Percentiles rank a stretch among this genome's conserved stretches.
These are phyloP conservation scores for Vitis hybrid DNA, from an alignment of 177 flowering plant genomes.

Conservation along the genomic window DNA sequence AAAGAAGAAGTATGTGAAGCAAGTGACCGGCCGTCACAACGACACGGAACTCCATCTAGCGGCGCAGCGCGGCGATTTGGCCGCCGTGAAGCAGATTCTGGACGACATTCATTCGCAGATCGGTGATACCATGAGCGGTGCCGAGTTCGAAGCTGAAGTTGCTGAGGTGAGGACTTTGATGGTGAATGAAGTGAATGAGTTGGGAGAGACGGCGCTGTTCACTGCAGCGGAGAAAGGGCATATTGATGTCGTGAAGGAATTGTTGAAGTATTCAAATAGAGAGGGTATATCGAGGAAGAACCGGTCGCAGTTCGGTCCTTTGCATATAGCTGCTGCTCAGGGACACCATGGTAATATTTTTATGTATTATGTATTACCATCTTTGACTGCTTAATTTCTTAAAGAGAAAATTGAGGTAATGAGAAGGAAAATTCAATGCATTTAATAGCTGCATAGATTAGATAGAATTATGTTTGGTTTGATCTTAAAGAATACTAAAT, in stretches of 20 bases:
- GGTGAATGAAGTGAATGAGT: conserved; percentile 64
- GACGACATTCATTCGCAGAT: conserved; percentile 45
- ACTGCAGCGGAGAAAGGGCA: conserved; percentile 59
- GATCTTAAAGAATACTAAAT: too few relatives aligned
- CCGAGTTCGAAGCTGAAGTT: conserved; percentile 50
- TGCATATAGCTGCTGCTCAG: conserved; percentile 57
- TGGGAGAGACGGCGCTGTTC: conserved; percentile 61
- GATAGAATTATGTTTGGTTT: too few relatives aligned
- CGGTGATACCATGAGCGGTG: conserved; percentile 41
- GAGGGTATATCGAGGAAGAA: conserved; percentile 47
- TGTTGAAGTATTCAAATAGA: conserved; percentile 48
- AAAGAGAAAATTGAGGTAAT: too few relatives aligned
- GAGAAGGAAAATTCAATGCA: too few relatives aligned
- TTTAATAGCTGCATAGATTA: too few relatives aligned
- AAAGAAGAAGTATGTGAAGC: conserved; percentile 70
- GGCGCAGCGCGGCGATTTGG: conserved; percentile 61
- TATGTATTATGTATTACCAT: background rate
- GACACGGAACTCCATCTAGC: conserved; percentile 71
- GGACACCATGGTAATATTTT: conserved; percentile 54
- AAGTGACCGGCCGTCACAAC: conserved; percentile 69
- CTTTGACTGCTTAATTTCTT: background rate
- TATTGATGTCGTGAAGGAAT: conserved; percentile 58
- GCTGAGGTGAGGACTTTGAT: conserved; percentile 48
- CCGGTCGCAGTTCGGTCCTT: conserved; percentile 44
- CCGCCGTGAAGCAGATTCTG: conserved; percentile 52